A percentile compares a stretch with the other conserved stretches of the same genome.
These are phyloP conservation scores for Apiospora hydei DNA, from an alignment of 2,329 filamentous ascomycete genomes.

Conservation along the genomic window DNA sequence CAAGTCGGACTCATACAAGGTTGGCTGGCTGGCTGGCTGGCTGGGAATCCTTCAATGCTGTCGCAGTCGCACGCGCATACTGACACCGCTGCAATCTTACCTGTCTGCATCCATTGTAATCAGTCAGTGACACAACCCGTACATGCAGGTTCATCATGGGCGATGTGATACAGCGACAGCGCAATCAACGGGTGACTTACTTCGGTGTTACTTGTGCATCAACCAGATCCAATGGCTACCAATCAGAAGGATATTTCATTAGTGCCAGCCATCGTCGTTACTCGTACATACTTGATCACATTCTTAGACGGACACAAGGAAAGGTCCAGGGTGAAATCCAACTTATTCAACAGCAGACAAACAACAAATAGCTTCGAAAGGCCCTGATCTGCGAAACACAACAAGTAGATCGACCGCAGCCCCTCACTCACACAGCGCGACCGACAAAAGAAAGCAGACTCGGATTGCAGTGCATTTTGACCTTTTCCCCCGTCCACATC, in stretches of 20 bases:
- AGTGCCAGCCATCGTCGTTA: too few species aligned
- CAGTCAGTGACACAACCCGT: too few species aligned
- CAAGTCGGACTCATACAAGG: not conserved
- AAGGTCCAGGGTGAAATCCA: not conserved
- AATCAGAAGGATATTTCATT: not conserved
- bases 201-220: too few species aligned
- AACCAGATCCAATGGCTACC: too few species aligned
- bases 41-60: not conserved
- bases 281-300: not conserved
- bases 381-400: not conserved
- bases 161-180: not conserved
- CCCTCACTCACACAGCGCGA: not conserved
- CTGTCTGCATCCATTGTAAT: too few species aligned
- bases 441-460: constrained; percentile 21
- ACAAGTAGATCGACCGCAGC: not conserved
- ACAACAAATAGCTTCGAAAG: not conserved
- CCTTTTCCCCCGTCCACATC: not conserved
- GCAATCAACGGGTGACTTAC: not conserved
- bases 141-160: not conserved
- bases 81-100: too few species aligned
- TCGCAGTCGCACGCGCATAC: not conserved
- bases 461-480: constrained; percentile 8
- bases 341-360: not conserved
- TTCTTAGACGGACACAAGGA: too few species aligned
- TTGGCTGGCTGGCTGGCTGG: not conserved